These are phyloP conservation scores for Patellaria atrata DNA, from an alignment of 495 filamentous ascomycete genomes.

Conservation along the genomic window DNA sequence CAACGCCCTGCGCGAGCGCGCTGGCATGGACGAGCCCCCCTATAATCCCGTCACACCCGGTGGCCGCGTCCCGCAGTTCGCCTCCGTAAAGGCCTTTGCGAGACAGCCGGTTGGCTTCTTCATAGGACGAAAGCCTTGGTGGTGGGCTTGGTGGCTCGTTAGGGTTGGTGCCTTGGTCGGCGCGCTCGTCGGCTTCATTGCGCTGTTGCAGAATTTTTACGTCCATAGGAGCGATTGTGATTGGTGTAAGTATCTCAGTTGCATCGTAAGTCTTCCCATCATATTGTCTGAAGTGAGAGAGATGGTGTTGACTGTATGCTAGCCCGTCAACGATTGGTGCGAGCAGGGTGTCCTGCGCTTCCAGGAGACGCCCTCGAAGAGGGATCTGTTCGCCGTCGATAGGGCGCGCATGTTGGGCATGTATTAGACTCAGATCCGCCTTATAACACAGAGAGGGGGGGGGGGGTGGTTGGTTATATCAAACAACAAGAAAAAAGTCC, in stretches of 20 bases:
- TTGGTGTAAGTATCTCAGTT: slow-evolving; percentile 93
- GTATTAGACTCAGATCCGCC: too few relatives aligned
- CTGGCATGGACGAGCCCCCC: slow-evolving; percentile 49
- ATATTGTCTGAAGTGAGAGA: slow-evolving; percentile 2
- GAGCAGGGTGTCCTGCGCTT: slow-evolving; percentile 35
- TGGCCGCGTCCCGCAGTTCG: slow-evolving; percentile 5
- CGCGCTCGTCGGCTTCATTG: slow-evolving; percentile 65
- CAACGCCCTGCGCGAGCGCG: slow-evolving; percentile 58
- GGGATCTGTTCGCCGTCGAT: too few relatives aligned
- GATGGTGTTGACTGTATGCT: too few relatives aligned
- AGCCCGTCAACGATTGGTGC: slow-evolving; percentile 72
- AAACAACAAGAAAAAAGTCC: too few relatives aligned
- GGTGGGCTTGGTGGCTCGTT: slow-evolving; percentile 97
- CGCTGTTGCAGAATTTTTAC: slow-evolving; percentile 84
- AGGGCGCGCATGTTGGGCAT: too few relatives aligned
- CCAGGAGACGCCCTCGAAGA: too few relatives aligned
- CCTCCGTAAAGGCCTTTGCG: slow-evolving; percentile 39
- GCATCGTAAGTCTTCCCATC: slow-evolving; percentile 51
- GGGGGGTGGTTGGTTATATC: too few relatives aligned
- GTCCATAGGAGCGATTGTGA: slow-evolving; percentile 52
- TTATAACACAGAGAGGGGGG: too few relatives aligned
- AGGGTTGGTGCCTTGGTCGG: slow-evolving; percentile 64
- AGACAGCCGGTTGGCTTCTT: slow-evolving; percentile 70
- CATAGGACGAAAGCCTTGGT: slow-evolving; percentile 75
- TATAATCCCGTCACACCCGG: slow-evolving; percentile 51